Evolutionary conservation across 768 basidiomycete species (phyloP), one percentile per base, ranked within the genome.

Genomic region (Russula vinacea): DNA sequence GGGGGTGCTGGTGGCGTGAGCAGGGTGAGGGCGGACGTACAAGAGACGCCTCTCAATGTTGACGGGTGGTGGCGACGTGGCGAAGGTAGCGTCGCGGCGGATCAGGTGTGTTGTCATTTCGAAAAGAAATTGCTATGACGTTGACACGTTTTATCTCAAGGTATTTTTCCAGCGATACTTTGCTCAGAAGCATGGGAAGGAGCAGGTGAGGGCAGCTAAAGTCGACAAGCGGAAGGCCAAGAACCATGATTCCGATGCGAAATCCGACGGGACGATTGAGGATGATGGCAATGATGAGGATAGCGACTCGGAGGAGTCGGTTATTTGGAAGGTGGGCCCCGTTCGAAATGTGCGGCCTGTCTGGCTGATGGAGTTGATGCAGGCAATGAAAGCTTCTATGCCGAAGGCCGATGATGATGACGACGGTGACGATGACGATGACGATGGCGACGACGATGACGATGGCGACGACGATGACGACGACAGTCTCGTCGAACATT

Each of bases 151-250:
- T 1, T 32, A 13, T 37, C 53, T 5, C 60, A 92, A 47, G 92
- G 70, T 91, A 37, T 98, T 98, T 81, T 97, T 94, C 78, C 87
- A 98, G 74, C 86, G 86, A 69, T 98, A 85, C 77, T 98, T 97
- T 73, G 80, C 84, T 11, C 80, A 79, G 69, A 94, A 92, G 74
- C 78, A 83, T 37, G 81, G 82, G 69, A 80, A 76, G 68, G 81
- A 81, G 59, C 79, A 78, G 70, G 77, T 77, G 29, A 84, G 78
- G 55, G 76, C 75, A 1, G 79, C 75, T 1, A 86, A 80, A 67
- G 77, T 77, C 7, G 79, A 76, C 49, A 79, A 77, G 58, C 75
- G 78, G 7, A 84, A 82, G 72, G 73, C 76, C 52, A 75, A 74
- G 58, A 70, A 70, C 53, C 72, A 73, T 5, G 77, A 74, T 17